Evolutionary conservation across 345 rosid genomes (phyloP), one percentile per base, ranked within the genome.

Genomic region (Erysimum cheiranthoides): DNA sequence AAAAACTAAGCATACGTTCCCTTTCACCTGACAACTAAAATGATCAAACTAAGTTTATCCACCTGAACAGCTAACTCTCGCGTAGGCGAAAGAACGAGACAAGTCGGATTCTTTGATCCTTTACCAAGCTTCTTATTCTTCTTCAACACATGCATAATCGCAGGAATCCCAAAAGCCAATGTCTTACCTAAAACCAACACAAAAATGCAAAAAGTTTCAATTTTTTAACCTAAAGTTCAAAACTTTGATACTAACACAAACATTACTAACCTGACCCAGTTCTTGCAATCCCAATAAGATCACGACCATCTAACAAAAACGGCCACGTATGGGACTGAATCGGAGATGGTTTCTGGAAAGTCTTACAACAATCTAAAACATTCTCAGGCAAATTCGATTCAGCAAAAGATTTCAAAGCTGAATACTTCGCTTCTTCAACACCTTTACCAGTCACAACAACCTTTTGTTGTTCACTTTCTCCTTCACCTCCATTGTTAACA

Each of bases 271-370:
- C 99, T 78, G 98, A 95, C n/a, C 99, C 99, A 66, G 99, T 95
- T 34, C 88, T 90, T 0, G 99, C 98, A 73, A 92, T 92, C 25
- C 99, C 98, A 5, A 95, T 88, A 71, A 95, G 87, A 83, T 95
- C 98, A 73, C 99, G 97, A 7, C 89, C 94, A 50, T 88, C 84
- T 75, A 95, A 78, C 83, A 95, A 73, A 81, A 90, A 92, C 3
- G 99, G 99, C 99, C 98, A 95, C 1, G 96, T 84, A 61, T 88
- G 87, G 5, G 99, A 85, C 85, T 95, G 99, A 82, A 92, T 92
- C 0, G 97, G 89, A 50, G 99, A 95, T 3, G 99, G 99, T 8
- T 69, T 86, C 75, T 85, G 73, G 61, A 92, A 95, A 65, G 74
- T 79, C 79, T 87, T 86, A 76, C 98, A 95, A 81, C 96, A 95